Percentiles rank a stretch among this genome's conserved stretches.
Evolutionary conservation across 2,329 filamentous ascomycete species (phyloP).

Genomic region (Ophiocordyceps camponoti-leonardi): DNA sequence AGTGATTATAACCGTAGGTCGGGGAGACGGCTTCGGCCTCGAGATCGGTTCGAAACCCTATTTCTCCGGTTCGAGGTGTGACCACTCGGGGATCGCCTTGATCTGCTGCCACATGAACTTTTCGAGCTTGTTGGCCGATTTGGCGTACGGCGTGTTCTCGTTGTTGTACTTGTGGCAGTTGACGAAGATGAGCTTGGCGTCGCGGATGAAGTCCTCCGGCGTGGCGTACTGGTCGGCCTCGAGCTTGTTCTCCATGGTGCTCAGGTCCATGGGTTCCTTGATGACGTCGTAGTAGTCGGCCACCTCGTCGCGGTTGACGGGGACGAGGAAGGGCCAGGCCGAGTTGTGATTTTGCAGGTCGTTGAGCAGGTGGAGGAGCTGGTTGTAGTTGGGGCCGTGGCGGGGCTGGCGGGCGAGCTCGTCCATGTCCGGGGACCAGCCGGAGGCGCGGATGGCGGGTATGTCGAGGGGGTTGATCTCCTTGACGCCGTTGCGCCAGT

Average conservation of each 20-base stretch:
- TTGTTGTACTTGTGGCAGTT: constrained; percentile 97
- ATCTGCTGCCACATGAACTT: constrained; percentile 95
- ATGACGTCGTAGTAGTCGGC: constrained; percentile 99
- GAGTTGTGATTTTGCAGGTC: constrained; percentile 87
- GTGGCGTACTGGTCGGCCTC: constrained; percentile 84
- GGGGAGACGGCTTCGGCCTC: neutral
- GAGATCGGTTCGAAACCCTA: constrained; percentile 10
- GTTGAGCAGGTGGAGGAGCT: constrained; percentile 81
- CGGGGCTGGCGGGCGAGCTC: constrained; percentile 86
- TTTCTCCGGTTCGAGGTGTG: constrained; percentile 36
- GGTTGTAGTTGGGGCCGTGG: constrained; percentile 91
- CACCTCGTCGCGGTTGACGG: constrained; percentile 90
- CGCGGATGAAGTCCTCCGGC: constrained; percentile 82
- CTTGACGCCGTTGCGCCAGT: constrained; percentile 62
- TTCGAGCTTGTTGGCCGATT: constrained; percentile 81
- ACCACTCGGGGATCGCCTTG: constrained; percentile 86
- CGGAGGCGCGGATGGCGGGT: constrained; percentile 74
- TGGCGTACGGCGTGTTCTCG: constrained; percentile 85
- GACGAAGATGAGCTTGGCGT: constrained; percentile 78
- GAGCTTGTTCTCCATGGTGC: constrained; percentile 89
- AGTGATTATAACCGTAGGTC: neutral
- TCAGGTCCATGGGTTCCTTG: constrained; percentile 91
- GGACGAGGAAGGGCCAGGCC: constrained; percentile 87
- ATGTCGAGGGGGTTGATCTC: constrained; percentile 77
- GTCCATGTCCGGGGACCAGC: constrained; percentile 97